Base-by-base conservation (phyloP, 1,139 yeast genomes). In the Kodamaea sp. region DNA sequence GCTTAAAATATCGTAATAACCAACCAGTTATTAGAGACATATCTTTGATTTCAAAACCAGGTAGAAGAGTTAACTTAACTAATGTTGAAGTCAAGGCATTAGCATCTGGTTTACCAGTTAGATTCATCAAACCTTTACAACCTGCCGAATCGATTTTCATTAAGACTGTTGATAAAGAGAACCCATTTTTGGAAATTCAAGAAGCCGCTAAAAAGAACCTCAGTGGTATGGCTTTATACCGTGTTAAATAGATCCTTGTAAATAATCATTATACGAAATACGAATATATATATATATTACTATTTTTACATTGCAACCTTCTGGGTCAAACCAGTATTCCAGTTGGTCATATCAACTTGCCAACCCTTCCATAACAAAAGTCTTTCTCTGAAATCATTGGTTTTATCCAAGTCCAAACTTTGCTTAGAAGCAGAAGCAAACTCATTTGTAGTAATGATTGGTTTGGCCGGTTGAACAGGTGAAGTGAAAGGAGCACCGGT, bases 121-220 rank as follows among this genome's bases (percentile, higher is more conserved):
- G 95, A 65, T 73, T 79, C 52, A 79, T 90, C 46, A 76, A 79
- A 53, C 95, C 97, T 1, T 67, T 88, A 40, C 89, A 84, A 56
- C 94, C 96, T 1, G 96, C 97, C 24, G 99, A 92, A 62, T 75
- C 87, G 45, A 78, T 90, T 49, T 80, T 92, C 52, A 75, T 92
- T 29, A 69, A 67, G 39, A 72, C 73, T 6, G 39, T 35, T n/a
- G 65, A 70, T n/a, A 31, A 27, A 15, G 46, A 49, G 9, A 69
- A 73, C 6, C 78, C 86, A 36, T 70, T 84, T 34, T 70, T 86
- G 50, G 89, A 87, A 46, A 64, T 84, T 38, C 88, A 85, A 52
- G 96, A 90, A 53, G 97, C 97, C 31, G 86, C 94, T 24, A 75
- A 78, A 49, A 81, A 77, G 58, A 78, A 81, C 43, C 57, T 81